Evolutionary conservation across 2,329 filamentous ascomycete species (phyloP).

Genomic region (Penicillium aurantiogriseum): DNA sequence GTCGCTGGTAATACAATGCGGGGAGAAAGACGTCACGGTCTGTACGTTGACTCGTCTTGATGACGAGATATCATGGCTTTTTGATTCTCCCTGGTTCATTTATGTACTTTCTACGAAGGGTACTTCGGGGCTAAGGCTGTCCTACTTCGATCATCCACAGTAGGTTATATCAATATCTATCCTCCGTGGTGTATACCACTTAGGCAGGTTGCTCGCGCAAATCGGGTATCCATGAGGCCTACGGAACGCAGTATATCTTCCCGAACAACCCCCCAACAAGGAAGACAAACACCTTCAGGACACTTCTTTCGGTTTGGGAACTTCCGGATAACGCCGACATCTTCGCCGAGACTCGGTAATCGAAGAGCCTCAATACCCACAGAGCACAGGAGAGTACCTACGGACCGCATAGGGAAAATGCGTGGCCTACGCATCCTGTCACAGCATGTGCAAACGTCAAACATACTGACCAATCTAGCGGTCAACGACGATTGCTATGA

Average conservation of each 20-base stretch:
- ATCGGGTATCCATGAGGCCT: not conserved
- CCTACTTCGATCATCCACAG: not conserved
- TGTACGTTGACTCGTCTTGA: not conserved
- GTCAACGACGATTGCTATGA: not conserved
- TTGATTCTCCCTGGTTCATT: not conserved
- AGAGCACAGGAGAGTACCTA: not conserved
- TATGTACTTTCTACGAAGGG: not conserved
- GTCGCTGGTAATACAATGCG: not conserved
- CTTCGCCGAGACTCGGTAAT: not conserved
- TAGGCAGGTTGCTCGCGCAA: not conserved
- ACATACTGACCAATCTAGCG: not conserved
- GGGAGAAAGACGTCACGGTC: not conserved
- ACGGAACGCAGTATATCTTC: not conserved
- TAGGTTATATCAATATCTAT: not conserved
- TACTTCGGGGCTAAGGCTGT: not conserved
- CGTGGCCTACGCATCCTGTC: not conserved
- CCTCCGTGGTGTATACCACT: not conserved
- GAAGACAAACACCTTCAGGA: not conserved
- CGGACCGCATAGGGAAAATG: not conserved
- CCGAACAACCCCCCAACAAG: not conserved
- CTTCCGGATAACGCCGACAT: no score
- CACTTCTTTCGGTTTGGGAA: not conserved
- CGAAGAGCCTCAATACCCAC: not conserved
- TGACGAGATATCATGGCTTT: not conserved
- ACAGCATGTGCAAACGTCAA: slow-evolving; percentile 1